Evolutionary conservation across 1,284 basidiomycete species (phyloP), one percentile per base, ranked within the genome.

Genomic region (Trametes versicolor): DNA sequence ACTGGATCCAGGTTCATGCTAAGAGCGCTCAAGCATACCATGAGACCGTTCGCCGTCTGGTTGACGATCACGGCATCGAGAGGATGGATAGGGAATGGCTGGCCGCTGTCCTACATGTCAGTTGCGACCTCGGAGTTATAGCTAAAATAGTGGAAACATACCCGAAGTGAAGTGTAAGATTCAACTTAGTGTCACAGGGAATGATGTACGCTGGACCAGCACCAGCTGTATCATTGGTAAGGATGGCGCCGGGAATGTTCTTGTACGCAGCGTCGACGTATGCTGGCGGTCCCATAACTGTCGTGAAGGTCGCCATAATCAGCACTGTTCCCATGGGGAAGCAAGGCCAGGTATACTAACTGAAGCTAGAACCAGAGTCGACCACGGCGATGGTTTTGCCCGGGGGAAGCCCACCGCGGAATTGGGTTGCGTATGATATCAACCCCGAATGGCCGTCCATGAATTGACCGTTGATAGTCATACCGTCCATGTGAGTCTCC

Each of bases 401-500:
- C 5, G 17, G 19, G 23, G 49, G 39, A 6, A 47, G 12, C 39
- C 45, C 45, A 36, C 19, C 59, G 39, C 32, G 45, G 19, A 49
- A 58, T 56, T 12, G 13, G 32, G 43, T n/a, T 29, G 25, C 37
- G 36, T 23, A 29, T 36, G 43, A 19, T 17, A 13, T 17, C 21
- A 43, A 19, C 19, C 15, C 41, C 23, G 65, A 63, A 29, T 63
- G 43, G 17, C 71, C 71, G 10, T 61, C 60, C 25, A 65, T 47
- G 32, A 64, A 58, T 19, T 69, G 19, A 7, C 72, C 70, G 48
- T 73, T 70, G 29, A 73, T 45, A 10, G 64, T 58, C 23, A 71
- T 47, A 29, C 67, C 70, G 60, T 73, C 72, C 69, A 71, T 63
- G 48, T 48, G 54, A 4, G 67, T 66, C 21, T 43, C 29, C 70